Evolutionary conservation across 2,329 filamentous ascomycete species (phyloP), one percentile per base, ranked within the genome.

Genomic region (Pyrenophora tritici-repentis): DNA sequence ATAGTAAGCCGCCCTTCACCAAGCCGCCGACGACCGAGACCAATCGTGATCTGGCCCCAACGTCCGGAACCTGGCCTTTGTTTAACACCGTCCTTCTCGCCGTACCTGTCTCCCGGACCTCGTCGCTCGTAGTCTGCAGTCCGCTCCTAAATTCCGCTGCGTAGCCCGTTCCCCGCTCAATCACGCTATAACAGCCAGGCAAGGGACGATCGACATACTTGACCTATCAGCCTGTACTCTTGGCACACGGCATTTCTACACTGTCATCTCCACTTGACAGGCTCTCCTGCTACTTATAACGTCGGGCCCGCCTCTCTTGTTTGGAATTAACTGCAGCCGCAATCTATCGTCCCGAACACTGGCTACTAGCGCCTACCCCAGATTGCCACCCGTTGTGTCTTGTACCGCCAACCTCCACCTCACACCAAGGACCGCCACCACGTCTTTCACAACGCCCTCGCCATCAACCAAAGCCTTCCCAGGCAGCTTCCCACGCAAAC

Each of bases 211-310:
- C 51, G 47, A 47, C 44, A 20, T 37, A 35, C n/a, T 47, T 44
- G 39, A 49, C 64, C 65, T 61, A 70, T 70, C 62, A 68, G 47
- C 58, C 17, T 34, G n/a, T 50, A 46, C 29, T 42, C 65, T 66
- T 67, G 62, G 63, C 60, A 63, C 61, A 62, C 65, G 45, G 50
- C 55, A 53, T 50, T 43, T 39, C 42, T 46, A 37, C 44, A 42
- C 42, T 29, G 16, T 43, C 36, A 43, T 42, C 46, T 34, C 56
- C 61, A 57, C 43, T 48, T 43, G 58, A 63, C 63, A 20, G 47
- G 50, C 54, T 61, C 53, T 38, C 35, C 20, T 58, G 42, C 50
- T 29, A 56, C 60, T 56, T 63, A 66, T 63, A 63, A 58, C 55
- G 44, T 40, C 53, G 33, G 47, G 20, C 43, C 55, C 47, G 49